phyloP scores from a whole-genome alignment of 2,329 filamentous ascomycete species.

The Phoma herbarum region DNA sequence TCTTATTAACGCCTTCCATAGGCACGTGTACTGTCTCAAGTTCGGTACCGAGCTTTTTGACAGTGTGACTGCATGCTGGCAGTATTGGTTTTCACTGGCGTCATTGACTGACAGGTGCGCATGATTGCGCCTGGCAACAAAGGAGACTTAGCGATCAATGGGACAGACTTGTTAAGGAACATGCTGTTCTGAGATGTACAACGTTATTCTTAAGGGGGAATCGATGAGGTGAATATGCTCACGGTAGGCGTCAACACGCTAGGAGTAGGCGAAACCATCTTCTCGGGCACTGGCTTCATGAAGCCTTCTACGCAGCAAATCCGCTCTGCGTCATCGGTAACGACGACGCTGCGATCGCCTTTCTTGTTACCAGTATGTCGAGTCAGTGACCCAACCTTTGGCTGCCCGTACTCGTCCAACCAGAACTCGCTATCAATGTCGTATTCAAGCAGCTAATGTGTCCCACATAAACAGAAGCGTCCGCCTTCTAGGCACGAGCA shows the following conservation, averaged over 20 bases:
- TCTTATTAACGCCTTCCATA: neutral
- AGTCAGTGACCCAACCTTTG: neutral
- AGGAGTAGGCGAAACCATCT: neutral
- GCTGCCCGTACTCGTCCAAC: slow-evolving; percentile 1
- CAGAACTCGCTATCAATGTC: slow-evolving; percentile 6
- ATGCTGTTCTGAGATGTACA: too few relatives aligned
- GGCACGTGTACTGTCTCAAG: neutral
- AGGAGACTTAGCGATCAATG: neutral
- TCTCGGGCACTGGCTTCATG: neutral
- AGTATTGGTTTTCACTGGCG: neutral
- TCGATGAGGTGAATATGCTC: neutral
- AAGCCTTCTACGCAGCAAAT: slow-evolving; percentile 8
- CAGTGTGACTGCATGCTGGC: neutral
- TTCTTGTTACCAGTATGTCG: slow-evolving; percentile 2
- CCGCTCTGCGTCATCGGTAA: neutral
- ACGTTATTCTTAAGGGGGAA: too few relatives aligned
- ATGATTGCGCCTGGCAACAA: neutral
- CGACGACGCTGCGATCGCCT: neutral
- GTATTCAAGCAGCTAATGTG: slow-evolving; percentile 17
- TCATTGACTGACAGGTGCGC: neutral
- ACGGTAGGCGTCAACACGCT: neutral
- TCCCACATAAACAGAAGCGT: slow-evolving; percentile 10
- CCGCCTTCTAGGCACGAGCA: slow-evolving; percentile 7
- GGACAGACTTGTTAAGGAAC: neutral
- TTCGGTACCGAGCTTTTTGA: neutral